Evolutionary conservation across 345 rosid genomes (phyloP).

Genomic region (Pseudoturritis turrita): DNA sequence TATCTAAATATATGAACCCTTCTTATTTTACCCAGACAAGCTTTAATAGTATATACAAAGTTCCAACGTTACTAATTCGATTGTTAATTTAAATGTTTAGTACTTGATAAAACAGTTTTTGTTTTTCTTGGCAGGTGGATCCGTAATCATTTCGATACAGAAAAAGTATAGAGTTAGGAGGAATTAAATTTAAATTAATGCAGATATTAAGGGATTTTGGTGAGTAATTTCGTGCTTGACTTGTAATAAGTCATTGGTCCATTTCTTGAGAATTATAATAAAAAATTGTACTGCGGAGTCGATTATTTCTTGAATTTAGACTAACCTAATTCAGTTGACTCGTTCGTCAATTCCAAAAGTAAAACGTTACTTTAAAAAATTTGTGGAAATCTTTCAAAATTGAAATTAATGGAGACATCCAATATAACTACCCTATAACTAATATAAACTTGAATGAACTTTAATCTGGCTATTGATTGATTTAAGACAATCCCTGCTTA

Average conservation of each 20-base stretch:
- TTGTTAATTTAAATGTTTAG: not conserved
- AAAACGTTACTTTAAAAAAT: not conserved
- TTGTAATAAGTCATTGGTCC: conserved; percentile 15
- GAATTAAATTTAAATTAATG: not conserved
- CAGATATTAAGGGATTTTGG: conserved; percentile 11
- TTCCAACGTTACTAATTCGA: not conserved
- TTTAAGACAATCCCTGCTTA: not conserved
- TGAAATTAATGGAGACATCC: not conserved
- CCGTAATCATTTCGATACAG: not conserved
- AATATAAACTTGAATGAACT: not conserved
- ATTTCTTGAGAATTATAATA: not conserved
- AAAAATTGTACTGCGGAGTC: not conserved
- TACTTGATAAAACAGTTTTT: not conserved
- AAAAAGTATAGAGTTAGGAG: not conserved
- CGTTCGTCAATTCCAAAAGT: not conserved
- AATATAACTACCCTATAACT: not conserved
- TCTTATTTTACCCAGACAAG: not conserved
- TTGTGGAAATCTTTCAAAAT: not conserved
- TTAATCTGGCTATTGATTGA: not conserved
- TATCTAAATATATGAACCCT: not conserved
- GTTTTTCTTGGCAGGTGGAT: not conserved
- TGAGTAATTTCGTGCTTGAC: conserved; percentile 24
- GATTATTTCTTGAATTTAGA: not conserved
- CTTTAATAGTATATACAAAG: not conserved
- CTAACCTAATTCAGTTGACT: conserved; percentile 17